Evolutionary conservation across 2,329 filamentous ascomycete genomes (phyloP).

Genomic region (Cytospora paraplurivora): DNA sequence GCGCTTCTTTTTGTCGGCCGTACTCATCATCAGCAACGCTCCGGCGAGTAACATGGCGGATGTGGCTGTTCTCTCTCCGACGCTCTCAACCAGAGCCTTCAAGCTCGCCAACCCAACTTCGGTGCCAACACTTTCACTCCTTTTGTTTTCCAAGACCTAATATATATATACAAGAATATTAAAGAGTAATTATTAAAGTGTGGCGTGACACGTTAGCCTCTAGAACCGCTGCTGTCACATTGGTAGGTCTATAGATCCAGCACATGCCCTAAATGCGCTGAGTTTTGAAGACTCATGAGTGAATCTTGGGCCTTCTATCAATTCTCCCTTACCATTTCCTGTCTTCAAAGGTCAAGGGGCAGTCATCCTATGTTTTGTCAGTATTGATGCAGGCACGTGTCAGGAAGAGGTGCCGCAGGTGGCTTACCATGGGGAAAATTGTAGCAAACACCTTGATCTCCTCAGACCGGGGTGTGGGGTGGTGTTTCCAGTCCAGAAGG

Average conservation of each 20-base stretch:
- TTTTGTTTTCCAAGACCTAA: not conserved
- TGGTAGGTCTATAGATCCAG: slow-evolving; percentile 18
- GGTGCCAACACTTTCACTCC: not conserved
- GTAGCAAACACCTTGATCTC: slow-evolving; percentile 98
- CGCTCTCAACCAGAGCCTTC: not conserved
- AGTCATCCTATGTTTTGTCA: slow-evolving; percentile 67
- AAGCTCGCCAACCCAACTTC: not conserved
- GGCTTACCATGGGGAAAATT: slow-evolving; percentile 89
- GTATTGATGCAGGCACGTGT: not conserved
- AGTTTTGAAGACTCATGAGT: not conserved
- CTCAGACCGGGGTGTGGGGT: slow-evolving; percentile 80
- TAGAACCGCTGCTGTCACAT: slow-evolving; percentile 7
- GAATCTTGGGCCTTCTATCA: not conserved
- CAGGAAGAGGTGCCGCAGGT: not conserved
- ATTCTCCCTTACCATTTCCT: slow-evolving; percentile 47
- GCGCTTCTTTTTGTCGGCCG: not conserved
- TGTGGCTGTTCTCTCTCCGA: not conserved
- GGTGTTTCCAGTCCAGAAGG: slow-evolving; percentile 86
- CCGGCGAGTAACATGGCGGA: not conserved
- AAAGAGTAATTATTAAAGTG: slow-evolving; percentile 25
- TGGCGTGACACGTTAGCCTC: slow-evolving; percentile 18
- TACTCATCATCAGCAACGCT: not conserved
- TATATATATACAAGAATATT: slow-evolving; percentile 27
- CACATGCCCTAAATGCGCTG: not conserved
- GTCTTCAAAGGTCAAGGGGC: slow-evolving; percentile 71